These are phyloP conservation scores for Cordyceps cicadae DNA, from an alignment of 2,329 filamentous ascomycete species.

Conservation along the genomic window DNA sequence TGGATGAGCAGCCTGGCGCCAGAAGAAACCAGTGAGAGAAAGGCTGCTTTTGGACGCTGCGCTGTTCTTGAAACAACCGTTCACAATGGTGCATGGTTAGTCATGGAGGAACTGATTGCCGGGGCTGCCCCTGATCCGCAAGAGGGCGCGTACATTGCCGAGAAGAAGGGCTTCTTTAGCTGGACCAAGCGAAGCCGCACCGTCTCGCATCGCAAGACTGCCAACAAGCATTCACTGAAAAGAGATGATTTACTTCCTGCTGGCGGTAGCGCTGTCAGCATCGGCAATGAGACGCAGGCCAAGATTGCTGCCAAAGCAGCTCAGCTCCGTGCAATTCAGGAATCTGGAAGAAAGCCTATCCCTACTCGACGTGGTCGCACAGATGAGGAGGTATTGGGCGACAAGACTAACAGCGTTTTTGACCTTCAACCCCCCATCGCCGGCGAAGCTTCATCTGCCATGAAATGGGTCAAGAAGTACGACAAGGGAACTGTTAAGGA, in stretches of 20 bases:
- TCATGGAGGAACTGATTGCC: conserved; percentile 94
- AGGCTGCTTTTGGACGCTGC: conserved; percentile 89
- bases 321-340: conserved; percentile 65
- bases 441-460: conserved; percentile 79
- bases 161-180: conserved; percentile 92
- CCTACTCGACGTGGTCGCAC: conserved; percentile 44
- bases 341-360: conserved; percentile 29
- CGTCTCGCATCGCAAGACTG: conserved; percentile 60
- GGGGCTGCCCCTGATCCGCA: conserved; percentile 80
- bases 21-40: conserved; percentile 77
- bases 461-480: conserved; percentile 96
- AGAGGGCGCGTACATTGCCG: conserved; percentile 80
- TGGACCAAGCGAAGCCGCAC: conserved; percentile 65
- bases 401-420: conserved; percentile 82
- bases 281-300: conserved; percentile 85
- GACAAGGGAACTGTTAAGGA: conserved; percentile 81
- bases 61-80: conserved; percentile 86
- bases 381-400: conserved; percentile 48
- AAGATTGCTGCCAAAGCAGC: conserved; percentile 87
- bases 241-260: conserved; percentile 36
- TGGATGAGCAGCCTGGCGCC: conserved; percentile 96
- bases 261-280: conserved; percentile 67
- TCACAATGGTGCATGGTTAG: conserved; percentile 73
- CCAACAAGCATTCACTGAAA: conserved; percentile 51
- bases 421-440: conserved; percentile 79